Conservation (phyloP, 306 rosid species). For the Heteromeles arbutifolia region DNA sequence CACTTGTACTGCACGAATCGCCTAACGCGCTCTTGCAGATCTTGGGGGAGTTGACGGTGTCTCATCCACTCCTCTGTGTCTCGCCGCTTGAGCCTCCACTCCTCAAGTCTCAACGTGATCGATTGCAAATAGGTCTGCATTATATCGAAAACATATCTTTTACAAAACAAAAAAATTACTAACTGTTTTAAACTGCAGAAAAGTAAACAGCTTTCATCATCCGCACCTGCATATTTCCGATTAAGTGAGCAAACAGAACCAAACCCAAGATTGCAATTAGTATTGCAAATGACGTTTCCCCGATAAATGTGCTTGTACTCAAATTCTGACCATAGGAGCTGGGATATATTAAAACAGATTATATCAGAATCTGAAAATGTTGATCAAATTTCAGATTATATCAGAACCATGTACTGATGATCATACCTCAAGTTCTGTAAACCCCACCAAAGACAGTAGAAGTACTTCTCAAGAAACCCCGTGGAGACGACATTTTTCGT, state of each 20-base stretch:
- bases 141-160: background rate
- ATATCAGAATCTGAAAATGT: background rate
- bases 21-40: constrained; percentile 60
- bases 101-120: constrained; percentile 80
- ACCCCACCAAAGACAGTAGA: constrained; percentile 95
- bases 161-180: too few relatives aligned
- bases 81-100: constrained; percentile 82
- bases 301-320: constrained; percentile 53
- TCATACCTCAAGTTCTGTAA: constrained; percentile 85
- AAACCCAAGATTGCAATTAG: constrained; percentile 71
- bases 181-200: background rate
- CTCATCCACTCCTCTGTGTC: constrained; percentile 98
- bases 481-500: constrained; percentile 47
- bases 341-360: constrained; percentile 14
- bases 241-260: constrained; percentile 85
- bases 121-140: constrained; percentile 94
- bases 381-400: background rate
- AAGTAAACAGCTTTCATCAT: background rate
- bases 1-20: constrained; percentile 83
- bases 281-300: constrained; percentile 84
- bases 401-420: background rate
- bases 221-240: constrained; percentile 94
- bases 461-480: constrained; percentile 58
- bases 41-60: constrained; percentile 77
- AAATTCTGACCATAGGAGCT: constrained; percentile 81